Evolutionary conservation across 2,329 filamentous ascomycete genomes (phyloP), one percentile per base, ranked within the genome.

Genomic region (Cryphonectria nitschkei): DNA sequence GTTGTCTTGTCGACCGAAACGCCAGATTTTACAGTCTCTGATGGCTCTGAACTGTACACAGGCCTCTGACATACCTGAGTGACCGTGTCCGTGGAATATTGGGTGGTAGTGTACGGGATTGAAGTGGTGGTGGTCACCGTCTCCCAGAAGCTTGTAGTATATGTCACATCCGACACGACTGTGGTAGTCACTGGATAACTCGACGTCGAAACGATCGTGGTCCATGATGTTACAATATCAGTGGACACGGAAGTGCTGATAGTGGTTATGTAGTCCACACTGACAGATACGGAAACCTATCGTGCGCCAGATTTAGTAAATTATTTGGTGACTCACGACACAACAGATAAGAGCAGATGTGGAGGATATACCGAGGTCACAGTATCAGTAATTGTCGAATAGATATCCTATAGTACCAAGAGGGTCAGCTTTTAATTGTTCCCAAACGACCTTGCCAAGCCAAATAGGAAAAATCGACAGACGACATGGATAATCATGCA

Each of bases 151-250:
- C 50, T 58, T 26, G n/a, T 13, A 14, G 56, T 60, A 39, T 73
- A 70, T 1, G 73, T 75, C n/a, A 74, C 69, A 0, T 73, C 73
- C 26, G 70, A 68, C 11, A 60, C 39, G 50, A 70, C 73, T 16
- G 73, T 73, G 14, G 74, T 75, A 8, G 75, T 73, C 13, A 73
- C 52, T 7, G 65, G 65, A 32, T 67, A 61, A 34, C 58, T 61
- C 32, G 58, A n/a, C 8, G 58, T 61, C 58, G 32, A 22, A 14
- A 32, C 29, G 34, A 61, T 39, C 19, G 58, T 61, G 32, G 16
- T 26, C 58, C 58, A 61, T 22, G 56, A 60, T 37, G 56, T 60
- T 11, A 39, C 6, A 19, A 61, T 16, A 16, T 61, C 58, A 22
- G 58, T 61, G 32, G 58, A 61, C 58, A 61, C 58, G 6, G 52